A percentile compares a stretch with the other conserved stretches of the same genome.
These are phyloP conservation scores for Raphanus hybrid DNA, from an alignment of 441 rosid species.

Conservation along the genomic window DNA sequence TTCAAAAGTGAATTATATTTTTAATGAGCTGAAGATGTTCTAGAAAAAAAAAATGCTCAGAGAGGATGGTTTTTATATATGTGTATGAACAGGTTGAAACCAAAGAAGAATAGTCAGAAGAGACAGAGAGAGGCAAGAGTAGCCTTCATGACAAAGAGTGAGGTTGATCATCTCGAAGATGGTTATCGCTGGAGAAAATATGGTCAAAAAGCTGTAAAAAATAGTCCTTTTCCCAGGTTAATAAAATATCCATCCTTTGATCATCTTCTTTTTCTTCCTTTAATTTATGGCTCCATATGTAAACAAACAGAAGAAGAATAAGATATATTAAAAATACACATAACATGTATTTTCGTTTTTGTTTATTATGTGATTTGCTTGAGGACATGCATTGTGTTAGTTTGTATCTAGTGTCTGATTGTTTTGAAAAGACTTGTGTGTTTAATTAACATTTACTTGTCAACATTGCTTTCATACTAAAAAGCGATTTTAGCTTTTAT, in stretches of 20 bases:
- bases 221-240: constrained; percentile 76
- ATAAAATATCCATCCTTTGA: constrained; percentile 11
- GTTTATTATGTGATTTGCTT: constrained; percentile 13
- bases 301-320: background rate
- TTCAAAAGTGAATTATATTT: background rate
- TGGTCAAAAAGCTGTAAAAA: constrained; percentile 86
- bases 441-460: background rate
- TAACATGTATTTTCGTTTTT: background rate
- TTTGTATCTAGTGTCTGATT: constrained; percentile 15
- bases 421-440: background rate
- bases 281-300: background rate
- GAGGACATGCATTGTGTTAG: constrained; percentile 28
- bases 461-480: background rate
- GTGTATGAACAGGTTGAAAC: constrained; percentile 48
- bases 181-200: constrained; percentile 89
- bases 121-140: constrained; percentile 76
- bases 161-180: constrained; percentile 85
- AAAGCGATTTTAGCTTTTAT: background rate
- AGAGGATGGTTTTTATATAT: background rate
- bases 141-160: constrained; percentile 86
- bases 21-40: constrained; percentile 5
- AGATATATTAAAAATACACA: background rate
- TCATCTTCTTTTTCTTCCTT: background rate
- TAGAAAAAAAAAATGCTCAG: background rate
- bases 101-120: constrained; percentile 64